phyloP scores from a whole-genome alignment of 1,139 yeast species.

The Candida sp. region DNA sequence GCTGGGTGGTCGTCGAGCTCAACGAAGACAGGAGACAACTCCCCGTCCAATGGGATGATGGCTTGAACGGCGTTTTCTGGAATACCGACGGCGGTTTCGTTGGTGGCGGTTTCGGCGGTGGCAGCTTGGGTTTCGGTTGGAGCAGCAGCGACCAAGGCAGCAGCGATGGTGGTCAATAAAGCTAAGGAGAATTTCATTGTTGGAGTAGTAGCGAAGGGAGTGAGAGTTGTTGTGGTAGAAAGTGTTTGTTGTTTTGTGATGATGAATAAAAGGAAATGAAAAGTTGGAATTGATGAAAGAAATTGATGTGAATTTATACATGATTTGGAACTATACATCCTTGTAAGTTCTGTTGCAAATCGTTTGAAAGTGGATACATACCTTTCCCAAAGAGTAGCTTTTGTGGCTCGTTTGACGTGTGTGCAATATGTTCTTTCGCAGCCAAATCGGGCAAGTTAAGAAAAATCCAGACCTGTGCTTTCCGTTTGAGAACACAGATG shows the following conservation, averaged over 20 bases:
- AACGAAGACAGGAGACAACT: constrained; percentile 8
- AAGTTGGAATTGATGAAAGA: background rate
- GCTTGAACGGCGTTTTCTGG: constrained; percentile 11
- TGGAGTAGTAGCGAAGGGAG: background rate
- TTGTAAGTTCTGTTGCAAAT: no score
- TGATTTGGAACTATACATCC: background rate
- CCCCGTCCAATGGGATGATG: constrained; percentile 10
- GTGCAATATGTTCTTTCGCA: constrained; percentile 13
- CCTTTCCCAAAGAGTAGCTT: background rate
- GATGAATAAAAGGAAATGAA: background rate
- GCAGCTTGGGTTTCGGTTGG: constrained; percentile 9
- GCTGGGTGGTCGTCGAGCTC: constrained; percentile 7
- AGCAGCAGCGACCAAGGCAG: constrained; percentile 13
- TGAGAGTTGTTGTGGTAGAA: background rate
- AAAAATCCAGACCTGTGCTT: background rate
- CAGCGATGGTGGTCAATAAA: constrained; percentile 12
- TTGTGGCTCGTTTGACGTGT: background rate
- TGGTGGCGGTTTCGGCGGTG: no score
- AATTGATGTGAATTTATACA: constrained; percentile 2
- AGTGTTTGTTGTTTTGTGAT: constrained; percentile 1
- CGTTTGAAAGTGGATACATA: background rate
- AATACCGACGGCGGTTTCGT: constrained; percentile 6
- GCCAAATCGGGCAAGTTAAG: constrained; percentile 13
- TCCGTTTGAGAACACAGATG: background rate
- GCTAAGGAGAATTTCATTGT: constrained; percentile 15